These are phyloP conservation scores for Rhizophagus clarus DNA, from an alignment of 192 early-diverging fungal species.

Conservation along the genomic window DNA sequence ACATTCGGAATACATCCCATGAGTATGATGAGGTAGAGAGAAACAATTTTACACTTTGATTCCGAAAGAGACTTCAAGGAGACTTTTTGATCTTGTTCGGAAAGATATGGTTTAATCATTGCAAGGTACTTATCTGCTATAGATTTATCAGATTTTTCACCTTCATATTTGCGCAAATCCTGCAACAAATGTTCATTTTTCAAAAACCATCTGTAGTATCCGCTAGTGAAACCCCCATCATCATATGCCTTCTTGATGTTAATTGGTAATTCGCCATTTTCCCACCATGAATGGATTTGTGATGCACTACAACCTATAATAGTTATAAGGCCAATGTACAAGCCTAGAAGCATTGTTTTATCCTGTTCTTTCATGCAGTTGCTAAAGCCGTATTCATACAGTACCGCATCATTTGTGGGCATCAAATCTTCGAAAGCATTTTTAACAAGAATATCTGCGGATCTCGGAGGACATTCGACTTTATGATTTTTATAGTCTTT, in stretches of 20 bases:
- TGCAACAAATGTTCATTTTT: conserved; percentile 9
- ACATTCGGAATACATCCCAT: neutral
- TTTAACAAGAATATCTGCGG: conserved; percentile 6
- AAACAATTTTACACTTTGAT: neutral
- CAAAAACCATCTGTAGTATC: conserved; percentile 12
- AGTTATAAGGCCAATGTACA: conserved; percentile 6
- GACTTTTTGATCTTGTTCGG: conserved; percentile 6
- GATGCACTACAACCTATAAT: conserved; percentile 6
- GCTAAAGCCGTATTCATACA: conserved; percentile 1
- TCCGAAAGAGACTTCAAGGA: neutral
- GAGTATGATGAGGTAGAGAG: neutral
- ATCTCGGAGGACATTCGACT: neutral
- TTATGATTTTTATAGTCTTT: neutral
- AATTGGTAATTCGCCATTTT: neutral
- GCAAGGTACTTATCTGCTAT: neutral
- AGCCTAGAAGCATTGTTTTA: neutral
- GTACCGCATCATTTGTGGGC: neutral
- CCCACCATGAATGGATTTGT: conserved; percentile 19
- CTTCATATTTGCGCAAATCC: conserved; percentile 11
- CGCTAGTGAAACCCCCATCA: neutral
- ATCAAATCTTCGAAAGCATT: neutral
- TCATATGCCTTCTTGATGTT: neutral
- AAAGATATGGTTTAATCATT: conserved; percentile 8
- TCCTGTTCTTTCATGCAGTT: neutral
- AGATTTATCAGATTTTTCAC: neutral